Evolutionary conservation across 495 filamentous ascomycete genomes (phyloP).

Genomic region (Schizothecium vesticola): DNA sequence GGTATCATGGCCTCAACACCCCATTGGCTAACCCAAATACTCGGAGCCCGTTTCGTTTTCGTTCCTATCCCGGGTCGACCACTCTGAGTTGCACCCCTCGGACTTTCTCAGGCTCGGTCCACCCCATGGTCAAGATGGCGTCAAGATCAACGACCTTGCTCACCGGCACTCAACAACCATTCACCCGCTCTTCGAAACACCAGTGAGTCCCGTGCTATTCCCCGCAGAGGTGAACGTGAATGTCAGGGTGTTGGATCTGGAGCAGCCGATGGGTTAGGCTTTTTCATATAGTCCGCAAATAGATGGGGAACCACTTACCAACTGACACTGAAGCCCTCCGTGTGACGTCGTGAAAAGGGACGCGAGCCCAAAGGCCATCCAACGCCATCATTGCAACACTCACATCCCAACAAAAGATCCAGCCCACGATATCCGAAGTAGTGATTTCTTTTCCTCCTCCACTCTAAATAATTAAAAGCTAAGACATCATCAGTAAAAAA

Average conservation of each 20-base stretch:
- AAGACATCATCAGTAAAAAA: background rate
- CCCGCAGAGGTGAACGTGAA: no score
- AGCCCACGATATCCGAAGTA: background rate
- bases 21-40: background rate
- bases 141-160: background rate
- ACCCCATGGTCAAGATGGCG: background rate
- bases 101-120: background rate
- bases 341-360: background rate
- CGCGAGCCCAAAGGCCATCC: background rate
- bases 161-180: no score
- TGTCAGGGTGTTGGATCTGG: no score
- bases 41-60: background rate
- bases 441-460: background rate
- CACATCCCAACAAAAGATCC: background rate
- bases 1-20: background rate
- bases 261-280: background rate
- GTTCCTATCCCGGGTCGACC: background rate
- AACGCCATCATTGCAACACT: no score
- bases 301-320: background rate
- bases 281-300: background rate
- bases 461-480: conserved; percentile 1
- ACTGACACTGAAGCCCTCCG: background rate
- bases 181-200: no score
- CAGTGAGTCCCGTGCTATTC: no score
- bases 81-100: background rate